Evolutionary conservation across 352 stramenopile species (phyloP), one percentile per base, ranked within the genome.

Genomic region (Aphanomyces invadans): DNA sequence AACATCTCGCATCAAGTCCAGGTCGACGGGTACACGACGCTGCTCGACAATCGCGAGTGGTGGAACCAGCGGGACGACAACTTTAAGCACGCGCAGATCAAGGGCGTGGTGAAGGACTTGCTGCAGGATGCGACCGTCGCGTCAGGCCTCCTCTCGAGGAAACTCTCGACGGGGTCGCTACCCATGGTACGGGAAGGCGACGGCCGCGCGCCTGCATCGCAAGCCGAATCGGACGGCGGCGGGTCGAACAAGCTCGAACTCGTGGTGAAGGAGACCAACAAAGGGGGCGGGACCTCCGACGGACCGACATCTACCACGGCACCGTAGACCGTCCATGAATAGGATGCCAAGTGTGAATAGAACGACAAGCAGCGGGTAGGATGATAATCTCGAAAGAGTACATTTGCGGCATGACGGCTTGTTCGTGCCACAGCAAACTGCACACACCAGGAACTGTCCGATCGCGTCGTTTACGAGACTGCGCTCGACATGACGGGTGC

Each of bases 81-180:
- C 4, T 92, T 92, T 68, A 92, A 95, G 57, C 84, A 83, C 48
- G 74, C 86, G 62, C 87, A 88, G 78, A 92, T 95, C 71, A 88
- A 88, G 65, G 82, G 90, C 54, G 71, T 84, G 2, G 72, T 92
- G 12, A 74, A 76, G 49, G 49, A 57, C 21, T 26, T 57, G 2
- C 29, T 36, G 49, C 49, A 57, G 1, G 49, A 57, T 28, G 4
- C 44, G 44, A 25, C 4, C 21, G 21, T 52, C 4, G 44, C 44
- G 12, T 52, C 44, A 4, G 44, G 44, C 12, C 12, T 52, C 4
- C 44, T 52, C 9, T 26, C 44, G 19, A 9, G 19, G 9, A 52
- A 52, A 19, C 7, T 21, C 4, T 52, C 44, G 12, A 23, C 9
- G 44, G 44, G 44, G 12, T 52, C 44, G 44, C 44, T 52, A 5